Conservation (phyloP, 768 basidiomycete genomes). For the Trametes maxima region DNA sequence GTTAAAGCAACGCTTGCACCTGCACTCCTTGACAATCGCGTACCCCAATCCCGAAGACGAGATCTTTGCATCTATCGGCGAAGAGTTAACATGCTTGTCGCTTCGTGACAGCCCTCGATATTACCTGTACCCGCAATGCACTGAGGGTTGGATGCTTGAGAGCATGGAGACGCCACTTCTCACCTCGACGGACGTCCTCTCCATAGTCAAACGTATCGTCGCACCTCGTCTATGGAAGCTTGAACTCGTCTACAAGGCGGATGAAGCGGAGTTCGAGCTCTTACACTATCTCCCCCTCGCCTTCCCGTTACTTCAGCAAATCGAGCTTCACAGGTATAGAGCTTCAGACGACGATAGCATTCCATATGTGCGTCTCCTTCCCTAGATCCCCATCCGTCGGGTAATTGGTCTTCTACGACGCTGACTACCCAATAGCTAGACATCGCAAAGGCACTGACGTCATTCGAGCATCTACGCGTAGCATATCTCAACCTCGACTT, state of each 20-base stretch:
- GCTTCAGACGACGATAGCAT: not conserved
- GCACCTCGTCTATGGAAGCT: not conserved
- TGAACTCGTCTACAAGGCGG: not conserved
- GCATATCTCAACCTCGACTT: conserved; percentile 2
- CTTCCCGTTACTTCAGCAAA: not conserved
- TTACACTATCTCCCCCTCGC: not conserved
- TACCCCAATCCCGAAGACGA: not conserved
- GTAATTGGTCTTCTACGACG: not conserved
- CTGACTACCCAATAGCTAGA: not conserved
- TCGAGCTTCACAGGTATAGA: not conserved
- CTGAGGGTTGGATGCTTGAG: not conserved
- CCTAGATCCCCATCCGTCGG: not conserved
- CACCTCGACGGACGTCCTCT: not conserved
- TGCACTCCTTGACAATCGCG: no score
- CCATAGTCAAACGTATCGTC: not conserved
- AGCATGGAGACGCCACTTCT: not conserved
- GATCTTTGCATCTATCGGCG: not conserved
- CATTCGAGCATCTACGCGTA: not conserved
- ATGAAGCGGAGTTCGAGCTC: not conserved
- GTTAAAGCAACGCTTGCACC: no score
- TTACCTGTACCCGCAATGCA: not conserved
- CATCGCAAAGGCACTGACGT: not conserved
- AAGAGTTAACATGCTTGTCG: not conserved
- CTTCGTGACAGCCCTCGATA: not conserved
- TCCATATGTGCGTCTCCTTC: not conserved